Evolutionary conservation across 129 eudicot species (phyloP).

Genomic region (Erigeron canadensis): DNA sequence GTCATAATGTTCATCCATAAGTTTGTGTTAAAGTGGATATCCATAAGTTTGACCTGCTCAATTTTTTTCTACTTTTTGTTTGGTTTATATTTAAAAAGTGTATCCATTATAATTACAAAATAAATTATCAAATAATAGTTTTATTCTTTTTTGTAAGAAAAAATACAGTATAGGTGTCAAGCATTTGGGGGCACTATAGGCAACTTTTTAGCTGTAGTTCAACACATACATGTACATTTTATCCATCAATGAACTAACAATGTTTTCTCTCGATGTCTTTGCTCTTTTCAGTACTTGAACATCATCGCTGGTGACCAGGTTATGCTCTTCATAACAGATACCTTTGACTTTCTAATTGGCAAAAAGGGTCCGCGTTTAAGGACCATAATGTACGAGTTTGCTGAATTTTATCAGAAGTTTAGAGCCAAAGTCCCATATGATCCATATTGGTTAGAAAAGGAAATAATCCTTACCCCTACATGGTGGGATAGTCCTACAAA

Average conservation of each 20-base stretch:
- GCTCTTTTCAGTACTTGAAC: conserved; percentile 56
- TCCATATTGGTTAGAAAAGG: conserved; percentile 53
- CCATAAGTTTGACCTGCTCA: not conserved
- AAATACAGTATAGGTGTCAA: not conserved
- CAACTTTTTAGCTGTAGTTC: not conserved
- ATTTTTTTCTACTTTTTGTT: not conserved
- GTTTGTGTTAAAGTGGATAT: not conserved
- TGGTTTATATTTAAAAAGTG: not conserved
- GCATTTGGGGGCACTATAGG: not conserved
- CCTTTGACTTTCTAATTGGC: conserved; percentile 29
- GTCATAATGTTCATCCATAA: not conserved
- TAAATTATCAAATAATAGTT: not conserved
- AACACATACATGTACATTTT: not conserved
- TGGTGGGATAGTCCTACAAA: conserved; percentile 55
- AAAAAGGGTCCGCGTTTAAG: conserved; percentile 53
- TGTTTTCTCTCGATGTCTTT: not conserved
- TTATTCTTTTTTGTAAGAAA: too few species aligned
- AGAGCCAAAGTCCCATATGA: conserved; percentile 31
- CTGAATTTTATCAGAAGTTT: conserved; percentile 23
- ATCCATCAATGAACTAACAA: not conserved
- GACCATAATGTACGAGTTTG: conserved; percentile 32
- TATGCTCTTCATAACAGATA: conserved; percentile 34
- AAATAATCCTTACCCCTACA: conserved; percentile 48
- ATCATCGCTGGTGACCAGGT: conserved; percentile 43
- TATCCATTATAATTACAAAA: not conserved